Evolutionary conservation across 2,329 filamentous ascomycete species (phyloP).

Genomic region (Seiridium cupressi): DNA sequence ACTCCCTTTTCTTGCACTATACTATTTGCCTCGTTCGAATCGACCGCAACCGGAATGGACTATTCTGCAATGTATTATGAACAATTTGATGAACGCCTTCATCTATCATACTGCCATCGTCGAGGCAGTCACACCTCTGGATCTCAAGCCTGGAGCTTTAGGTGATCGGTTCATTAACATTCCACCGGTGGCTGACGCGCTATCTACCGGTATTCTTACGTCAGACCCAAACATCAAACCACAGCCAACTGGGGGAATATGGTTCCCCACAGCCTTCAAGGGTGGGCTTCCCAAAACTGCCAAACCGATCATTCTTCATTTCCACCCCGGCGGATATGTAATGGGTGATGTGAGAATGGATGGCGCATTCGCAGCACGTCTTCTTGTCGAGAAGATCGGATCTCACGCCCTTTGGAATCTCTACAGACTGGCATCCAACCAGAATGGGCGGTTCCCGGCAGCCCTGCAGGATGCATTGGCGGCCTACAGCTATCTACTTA

Average conservation of each 20-base stretch:
- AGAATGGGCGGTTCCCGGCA: conserved; percentile 40
- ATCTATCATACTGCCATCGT: conserved; percentile 1
- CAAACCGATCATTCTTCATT: conserved; percentile 38
- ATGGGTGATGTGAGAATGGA: conserved; percentile 37
- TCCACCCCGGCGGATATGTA: conserved; percentile 49
- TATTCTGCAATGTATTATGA: neutral
- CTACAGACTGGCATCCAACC: conserved; percentile 8
- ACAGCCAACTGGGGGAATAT: conserved; percentile 17
- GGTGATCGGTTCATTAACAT: neutral
- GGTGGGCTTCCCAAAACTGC: neutral
- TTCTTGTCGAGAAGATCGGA: conserved; percentile 32
- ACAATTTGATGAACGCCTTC: conserved; percentile 3
- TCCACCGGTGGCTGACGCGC: neutral
- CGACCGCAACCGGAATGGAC: conserved; percentile 2
- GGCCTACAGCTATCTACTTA: conserved; percentile 41
- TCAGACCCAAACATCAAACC: conserved; percentile 8
- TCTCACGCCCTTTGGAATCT: conserved; percentile 35
- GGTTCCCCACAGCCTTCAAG: conserved; percentile 16
- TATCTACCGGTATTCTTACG: neutral
- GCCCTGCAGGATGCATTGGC: conserved; percentile 48
- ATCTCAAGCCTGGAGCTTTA: neutral
- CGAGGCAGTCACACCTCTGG: neutral
- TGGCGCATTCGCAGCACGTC: conserved; percentile 27
- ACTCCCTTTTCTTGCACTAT: neutral
- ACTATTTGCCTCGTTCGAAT: neutral